These are phyloP conservation scores for Capsella bursapastoris DNA, from an alignment of 345 rosid genomes.

Conservation along the genomic window DNA sequence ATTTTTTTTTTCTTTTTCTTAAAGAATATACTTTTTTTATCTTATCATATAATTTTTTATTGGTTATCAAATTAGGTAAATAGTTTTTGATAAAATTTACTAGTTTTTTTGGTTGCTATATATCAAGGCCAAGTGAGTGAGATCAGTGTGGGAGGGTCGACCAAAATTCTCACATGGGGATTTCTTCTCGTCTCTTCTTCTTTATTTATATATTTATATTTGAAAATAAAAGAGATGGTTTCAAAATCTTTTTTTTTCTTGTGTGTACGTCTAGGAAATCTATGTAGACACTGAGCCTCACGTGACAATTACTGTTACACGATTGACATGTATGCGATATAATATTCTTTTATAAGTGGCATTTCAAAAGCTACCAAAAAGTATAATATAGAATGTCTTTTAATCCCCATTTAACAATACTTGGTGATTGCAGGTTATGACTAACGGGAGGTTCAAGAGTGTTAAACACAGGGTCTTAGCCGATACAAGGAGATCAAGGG, in stretches of 20 bases:
- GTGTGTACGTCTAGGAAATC: constrained; percentile 33
- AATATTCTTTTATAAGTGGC: constrained; percentile 21
- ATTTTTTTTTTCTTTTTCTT: no score
- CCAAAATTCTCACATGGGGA: constrained; percentile 29
- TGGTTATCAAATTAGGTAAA: background rate
- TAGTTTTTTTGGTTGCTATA: background rate
- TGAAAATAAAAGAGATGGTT: background rate
- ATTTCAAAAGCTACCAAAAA: background rate
- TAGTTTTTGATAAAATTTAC: background rate
- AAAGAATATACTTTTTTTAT: background rate
- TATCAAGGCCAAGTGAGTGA: constrained; percentile 1
- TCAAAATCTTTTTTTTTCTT: constrained; percentile 7
- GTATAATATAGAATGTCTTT: background rate
- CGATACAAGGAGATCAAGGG: constrained; percentile 60
- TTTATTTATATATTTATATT: background rate
- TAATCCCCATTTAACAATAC: background rate
- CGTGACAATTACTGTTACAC: constrained; percentile 36
- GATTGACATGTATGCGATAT: constrained; percentile 8
- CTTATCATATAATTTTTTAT: no score
- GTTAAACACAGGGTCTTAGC: constrained; percentile 88
- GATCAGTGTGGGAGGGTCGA: constrained; percentile 30
- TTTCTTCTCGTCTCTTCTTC: constrained; percentile 9
- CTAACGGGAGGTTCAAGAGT: constrained; percentile 85
- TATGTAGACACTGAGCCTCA: constrained; percentile 23
- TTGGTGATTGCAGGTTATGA: constrained; percentile 67